Base-by-base conservation (phyloP, 768 basidiomycete genomes). In the Tephrocybe sp. region DNA sequence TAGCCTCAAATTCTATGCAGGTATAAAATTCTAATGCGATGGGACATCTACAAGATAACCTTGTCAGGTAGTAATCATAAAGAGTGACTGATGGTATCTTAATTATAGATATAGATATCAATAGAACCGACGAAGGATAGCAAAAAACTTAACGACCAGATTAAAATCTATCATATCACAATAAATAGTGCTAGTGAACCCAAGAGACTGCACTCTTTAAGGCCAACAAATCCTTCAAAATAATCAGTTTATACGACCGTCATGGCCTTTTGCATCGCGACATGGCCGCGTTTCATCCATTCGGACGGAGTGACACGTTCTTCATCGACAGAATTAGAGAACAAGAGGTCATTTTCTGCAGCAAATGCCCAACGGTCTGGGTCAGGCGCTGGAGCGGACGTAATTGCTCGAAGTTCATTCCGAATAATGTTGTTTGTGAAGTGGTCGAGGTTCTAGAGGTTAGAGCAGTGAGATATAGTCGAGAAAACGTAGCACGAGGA, bases 371-470 rank as follows among this genome's bases (percentile, higher is more conserved):
- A 86, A 28, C 69, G 64, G 27, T 69, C 63, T 37, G 80, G 78
- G 57, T 83, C 74, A n/a, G 84, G 84, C 18, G 80, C 69, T 3
- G 80, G 73, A 16, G 76, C 72, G 22, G 82, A 78, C 9, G 84
- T 83, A 51, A 87, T 74, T 4, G 83, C 85, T 24, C 70, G 75
- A 36, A 87, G 70, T 61, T 87, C 85, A 55, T 79, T 78, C 78
- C 83, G 77, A 56, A 87, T 86, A 62, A 87, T 83, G 59, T 79
- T 80, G 45, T 79, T 72, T 21, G 85, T 87, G 65, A 86, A 87
- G 63, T 87, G 81, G 58, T 88, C 85, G 57, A 86, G 72, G 63
- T 85, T 83, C 79, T 79, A 27, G 26, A 21, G 13, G 24, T 37
- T 21, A 37, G 38, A n/a, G n/a, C n/a, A n/a, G 34, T 25, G 19